Evolutionary conservation across 2,329 filamentous ascomycete species (phyloP).

Genomic region (Alternaria arbusti): DNA sequence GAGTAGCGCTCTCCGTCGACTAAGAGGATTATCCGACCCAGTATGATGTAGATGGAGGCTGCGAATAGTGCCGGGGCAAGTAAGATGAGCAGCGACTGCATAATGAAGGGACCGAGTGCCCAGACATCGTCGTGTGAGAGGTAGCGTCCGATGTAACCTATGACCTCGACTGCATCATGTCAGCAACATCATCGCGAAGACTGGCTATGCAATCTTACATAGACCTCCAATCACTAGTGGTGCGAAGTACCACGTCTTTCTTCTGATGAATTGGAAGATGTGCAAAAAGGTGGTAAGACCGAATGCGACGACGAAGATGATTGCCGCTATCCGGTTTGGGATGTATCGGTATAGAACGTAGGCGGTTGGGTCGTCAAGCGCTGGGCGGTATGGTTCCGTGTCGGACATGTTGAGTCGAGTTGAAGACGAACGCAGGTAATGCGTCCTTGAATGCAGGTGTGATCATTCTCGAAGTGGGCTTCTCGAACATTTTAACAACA

Average conservation of each 20-base stretch:
- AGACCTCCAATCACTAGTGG: conserved; percentile 58
- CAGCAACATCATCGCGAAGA: background rate
- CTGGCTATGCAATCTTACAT: conserved; percentile 45
- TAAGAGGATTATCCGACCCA: conserved; percentile 53
- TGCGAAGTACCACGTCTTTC: conserved; percentile 59
- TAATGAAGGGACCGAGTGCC: conserved; percentile 50
- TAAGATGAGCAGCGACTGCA: conserved; percentile 54
- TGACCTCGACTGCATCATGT: conserved; percentile 52
- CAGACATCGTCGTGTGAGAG: conserved; percentile 45
- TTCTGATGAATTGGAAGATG: conserved; percentile 50
- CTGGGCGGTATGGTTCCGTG: conserved; percentile 4
- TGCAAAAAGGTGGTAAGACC: conserved; percentile 50
- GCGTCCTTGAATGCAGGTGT: background rate
- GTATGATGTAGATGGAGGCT: conserved; percentile 58
- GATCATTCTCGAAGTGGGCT: background rate
- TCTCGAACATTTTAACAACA: background rate
- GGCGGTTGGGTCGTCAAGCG: conserved; percentile 22
- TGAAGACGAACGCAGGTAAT: background rate
- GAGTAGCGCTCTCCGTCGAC: conserved; percentile 49
- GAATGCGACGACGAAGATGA: conserved; percentile 58
- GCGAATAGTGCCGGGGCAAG: conserved; percentile 57
- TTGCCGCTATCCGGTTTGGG: conserved; percentile 54
- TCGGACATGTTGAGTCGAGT: background rate
- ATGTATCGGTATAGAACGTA: conserved; percentile 42
- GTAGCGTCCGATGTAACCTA: conserved; percentile 59